These are phyloP conservation scores for Suillus sp. DNA, from an alignment of 768 basidiomycete genomes.

Conservation along the genomic window DNA sequence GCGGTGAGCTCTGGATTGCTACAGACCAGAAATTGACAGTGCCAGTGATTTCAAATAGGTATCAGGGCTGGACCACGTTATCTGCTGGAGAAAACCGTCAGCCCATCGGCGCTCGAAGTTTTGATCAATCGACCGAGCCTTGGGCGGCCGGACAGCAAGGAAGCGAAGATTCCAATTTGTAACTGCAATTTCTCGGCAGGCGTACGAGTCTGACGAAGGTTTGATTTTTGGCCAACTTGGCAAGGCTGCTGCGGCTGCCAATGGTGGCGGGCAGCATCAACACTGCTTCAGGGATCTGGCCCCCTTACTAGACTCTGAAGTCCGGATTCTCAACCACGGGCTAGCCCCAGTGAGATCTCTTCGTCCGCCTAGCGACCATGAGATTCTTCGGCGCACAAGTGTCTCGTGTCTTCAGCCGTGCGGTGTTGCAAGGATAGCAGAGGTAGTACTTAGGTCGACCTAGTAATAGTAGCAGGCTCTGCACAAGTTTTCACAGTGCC, in stretches of 20 bases:
- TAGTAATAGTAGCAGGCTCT: background rate
- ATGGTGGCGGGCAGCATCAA: background rate
- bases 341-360: background rate
- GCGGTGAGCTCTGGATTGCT: background rate
- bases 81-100: background rate
- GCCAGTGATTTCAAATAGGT: background rate
- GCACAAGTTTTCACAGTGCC: background rate
- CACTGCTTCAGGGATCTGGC: background rate
- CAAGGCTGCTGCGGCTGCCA: background rate
- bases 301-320: background rate
- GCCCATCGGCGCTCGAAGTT: background rate
- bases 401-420: background rate
- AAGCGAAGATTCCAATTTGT: background rate
- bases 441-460: background rate
- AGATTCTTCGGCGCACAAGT: background rate
- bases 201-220: background rate
- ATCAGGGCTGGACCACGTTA: background rate
- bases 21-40: background rate
- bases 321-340: background rate
- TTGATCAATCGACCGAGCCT: background rate
- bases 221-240: background rate
- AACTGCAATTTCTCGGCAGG: background rate
- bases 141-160: background rate
- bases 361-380: background rate
- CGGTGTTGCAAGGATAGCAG: constrained; percentile 1